Evolutionary conservation across 2,329 filamentous ascomycete species (phyloP).

Genomic region (Cercospora sp.): DNA sequence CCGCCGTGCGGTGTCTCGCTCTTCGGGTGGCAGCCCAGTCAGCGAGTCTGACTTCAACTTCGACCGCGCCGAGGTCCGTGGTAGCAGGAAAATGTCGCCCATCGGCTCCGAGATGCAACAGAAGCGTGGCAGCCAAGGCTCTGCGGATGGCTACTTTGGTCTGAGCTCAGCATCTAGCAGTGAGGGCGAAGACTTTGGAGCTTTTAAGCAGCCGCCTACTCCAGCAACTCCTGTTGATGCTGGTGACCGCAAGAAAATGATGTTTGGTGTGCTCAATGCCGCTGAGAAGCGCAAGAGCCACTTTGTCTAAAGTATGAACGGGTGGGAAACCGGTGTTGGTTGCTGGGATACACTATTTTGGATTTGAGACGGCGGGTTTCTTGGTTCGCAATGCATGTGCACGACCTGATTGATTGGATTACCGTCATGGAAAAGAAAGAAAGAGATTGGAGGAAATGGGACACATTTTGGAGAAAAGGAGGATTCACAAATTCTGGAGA

Average conservation of each 20-base stretch:
- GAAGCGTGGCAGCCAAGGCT: constrained; percentile 41
- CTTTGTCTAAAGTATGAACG: constrained; percentile 49
- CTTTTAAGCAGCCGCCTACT: constrained; percentile 41
- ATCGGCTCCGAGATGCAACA: constrained; percentile 43
- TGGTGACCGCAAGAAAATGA: constrained; percentile 75
- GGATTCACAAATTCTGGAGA: neutral
- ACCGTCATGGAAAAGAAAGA: constrained; percentile 6
- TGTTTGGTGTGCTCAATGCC: constrained; percentile 82
- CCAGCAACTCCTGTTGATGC: constrained; percentile 69
- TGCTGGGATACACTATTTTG: neutral
- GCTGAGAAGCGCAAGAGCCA: constrained; percentile 85
- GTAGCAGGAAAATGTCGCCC: constrained; percentile 41
- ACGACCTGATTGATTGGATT: neutral
- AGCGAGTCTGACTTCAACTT: constrained; percentile 75
- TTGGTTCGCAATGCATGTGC: neutral
- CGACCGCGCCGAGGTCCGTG: constrained; percentile 62
- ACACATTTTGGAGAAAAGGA: neutral
- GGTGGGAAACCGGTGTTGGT: neutral
- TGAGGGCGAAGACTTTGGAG: constrained; percentile 52
- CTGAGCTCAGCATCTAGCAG: constrained; percentile 71
- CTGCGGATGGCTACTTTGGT: constrained; percentile 40
- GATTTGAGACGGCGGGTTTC: neutral
- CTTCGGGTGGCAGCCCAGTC: constrained; percentile 68
- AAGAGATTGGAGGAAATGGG: constrained; percentile 2
- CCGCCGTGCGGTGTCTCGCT: constrained; percentile 70